These are phyloP conservation scores for Aspergillus tanneri DNA, from an alignment of 2,329 filamentous ascomycete species.

Conservation along the genomic window DNA sequence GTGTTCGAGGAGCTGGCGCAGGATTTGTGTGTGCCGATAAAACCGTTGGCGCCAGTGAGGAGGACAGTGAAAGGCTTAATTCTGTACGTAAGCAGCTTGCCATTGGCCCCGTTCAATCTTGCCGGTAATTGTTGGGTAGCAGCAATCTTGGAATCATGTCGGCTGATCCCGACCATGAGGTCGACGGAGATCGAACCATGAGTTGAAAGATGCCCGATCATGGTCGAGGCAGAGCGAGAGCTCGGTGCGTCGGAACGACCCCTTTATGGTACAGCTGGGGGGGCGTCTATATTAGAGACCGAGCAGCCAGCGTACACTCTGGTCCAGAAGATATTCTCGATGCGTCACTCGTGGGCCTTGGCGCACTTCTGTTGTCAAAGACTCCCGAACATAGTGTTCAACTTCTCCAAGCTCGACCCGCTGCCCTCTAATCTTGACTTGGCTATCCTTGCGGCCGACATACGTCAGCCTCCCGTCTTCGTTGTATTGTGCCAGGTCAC, in stretches of 20 bases:
- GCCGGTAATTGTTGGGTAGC: conserved; percentile 3
- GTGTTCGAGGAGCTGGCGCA: conserved; percentile 17
- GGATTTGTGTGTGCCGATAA: conserved; percentile 24
- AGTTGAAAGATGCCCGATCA: no score
- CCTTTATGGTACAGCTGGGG: no score
- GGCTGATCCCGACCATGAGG: no score
- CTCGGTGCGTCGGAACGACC: no score
- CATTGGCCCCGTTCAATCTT: conserved; percentile 10
- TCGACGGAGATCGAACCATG: no score
- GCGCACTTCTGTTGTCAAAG: conserved; percentile 2
- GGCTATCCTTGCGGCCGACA: conserved; percentile 16
- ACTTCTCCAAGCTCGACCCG: conserved; percentile 22
- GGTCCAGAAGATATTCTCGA: no score
- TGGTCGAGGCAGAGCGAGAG: no score
- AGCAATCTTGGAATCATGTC: no score
- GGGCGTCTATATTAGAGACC: no score
- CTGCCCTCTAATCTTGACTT: conserved; percentile 26
- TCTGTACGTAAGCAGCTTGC: conserved; percentile 1
- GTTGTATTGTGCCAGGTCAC: conserved; percentile 20
- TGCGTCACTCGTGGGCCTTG: conserved; percentile 9
- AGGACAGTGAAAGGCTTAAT: no score
- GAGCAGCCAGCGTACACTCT: no score
- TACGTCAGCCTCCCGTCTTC: conserved; percentile 20
- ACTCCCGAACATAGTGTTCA: conserved; percentile 14
- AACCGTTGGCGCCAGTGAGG: conserved; percentile 24